Percentiles rank a stretch among this genome's conserved stretches.
phyloP scores from a whole-genome alignment of 352 stramenopile genomes.

The Globisporangium camurandrum region DNA sequence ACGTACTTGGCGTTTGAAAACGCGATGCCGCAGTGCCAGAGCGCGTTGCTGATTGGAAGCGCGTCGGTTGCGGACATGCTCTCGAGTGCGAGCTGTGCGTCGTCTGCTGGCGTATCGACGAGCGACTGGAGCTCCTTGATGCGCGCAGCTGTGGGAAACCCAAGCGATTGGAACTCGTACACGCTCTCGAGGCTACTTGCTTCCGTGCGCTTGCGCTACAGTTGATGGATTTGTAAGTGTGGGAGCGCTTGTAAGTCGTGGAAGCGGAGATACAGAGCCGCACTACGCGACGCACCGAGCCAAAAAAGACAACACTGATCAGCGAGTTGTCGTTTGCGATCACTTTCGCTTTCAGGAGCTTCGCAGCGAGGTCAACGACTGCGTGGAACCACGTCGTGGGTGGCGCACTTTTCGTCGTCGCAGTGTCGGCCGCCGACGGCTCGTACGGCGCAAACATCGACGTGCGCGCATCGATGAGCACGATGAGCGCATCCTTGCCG shows the following conservation, averaged over 20 bases:
- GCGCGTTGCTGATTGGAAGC: constrained; percentile 70
- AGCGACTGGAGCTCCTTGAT: constrained; percentile 75
- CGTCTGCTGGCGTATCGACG: constrained; percentile 24
- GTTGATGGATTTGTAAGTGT: background rate
- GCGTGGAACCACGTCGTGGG: constrained; percentile 67
- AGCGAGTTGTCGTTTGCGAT: constrained; percentile 75
- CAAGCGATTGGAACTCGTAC: constrained; percentile 68
- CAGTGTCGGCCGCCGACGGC: constrained; percentile 1
- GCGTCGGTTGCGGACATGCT: constrained; percentile 53
- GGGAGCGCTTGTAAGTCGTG: background rate
- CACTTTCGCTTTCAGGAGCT: constrained; percentile 72
- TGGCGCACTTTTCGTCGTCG: constrained; percentile 4
- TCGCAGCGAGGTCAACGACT: constrained; percentile 55
- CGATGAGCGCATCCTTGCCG: constrained; percentile 70
- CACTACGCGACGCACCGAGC: constrained; percentile 29
- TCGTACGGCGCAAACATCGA: constrained; percentile 52
- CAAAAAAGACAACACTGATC: constrained; percentile 71
- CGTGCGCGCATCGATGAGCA: constrained; percentile 66
- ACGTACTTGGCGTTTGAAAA: constrained; percentile 75
- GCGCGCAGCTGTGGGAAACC: constrained; percentile 54
- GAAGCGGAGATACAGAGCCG: background rate
- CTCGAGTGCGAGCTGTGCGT: constrained; percentile 28
- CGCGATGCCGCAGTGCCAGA: constrained; percentile 77
- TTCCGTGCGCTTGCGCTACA: constrained; percentile 55
- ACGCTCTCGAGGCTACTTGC: constrained; percentile 54